These are phyloP conservation scores for Coleophoma eucalyptorum DNA, from an alignment of 2,329 filamentous ascomycete genomes.

Conservation along the genomic window DNA sequence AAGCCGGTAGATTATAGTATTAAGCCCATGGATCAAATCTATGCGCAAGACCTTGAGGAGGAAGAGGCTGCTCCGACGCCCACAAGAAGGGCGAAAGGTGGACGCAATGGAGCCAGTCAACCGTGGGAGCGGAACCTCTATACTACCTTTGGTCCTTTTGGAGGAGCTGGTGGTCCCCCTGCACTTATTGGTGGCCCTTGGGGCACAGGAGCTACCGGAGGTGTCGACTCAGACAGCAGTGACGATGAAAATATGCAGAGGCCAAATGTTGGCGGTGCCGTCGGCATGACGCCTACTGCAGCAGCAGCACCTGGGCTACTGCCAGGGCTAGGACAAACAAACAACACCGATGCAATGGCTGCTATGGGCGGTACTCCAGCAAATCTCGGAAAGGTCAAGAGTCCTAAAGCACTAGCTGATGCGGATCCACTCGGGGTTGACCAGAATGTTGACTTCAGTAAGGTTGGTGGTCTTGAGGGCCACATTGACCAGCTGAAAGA, in stretches of 20 bases:
- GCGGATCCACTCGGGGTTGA: conserved; percentile 94
- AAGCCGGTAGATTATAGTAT: conserved; percentile 84
- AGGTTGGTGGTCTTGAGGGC: conserved; percentile 85
- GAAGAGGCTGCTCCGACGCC: conserved; percentile 65
- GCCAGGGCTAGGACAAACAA: conserved; percentile 45
- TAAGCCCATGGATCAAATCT: conserved; percentile 66
- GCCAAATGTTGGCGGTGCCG: conserved; percentile 56
- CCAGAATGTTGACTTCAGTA: conserved; percentile 86
- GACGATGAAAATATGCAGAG: conserved; percentile 81
- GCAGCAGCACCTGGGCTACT: conserved; percentile 47
- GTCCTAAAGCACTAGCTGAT: conserved; percentile 86
- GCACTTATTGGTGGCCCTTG: conserved; percentile 58
- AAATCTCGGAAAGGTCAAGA: conserved; percentile 90
- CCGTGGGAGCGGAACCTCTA: conserved; percentile 78
- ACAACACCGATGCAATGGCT: conserved; percentile 52
- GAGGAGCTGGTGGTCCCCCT: conserved; percentile 67
- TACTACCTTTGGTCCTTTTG: conserved; percentile 90
- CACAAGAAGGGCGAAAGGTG: conserved; percentile 59
- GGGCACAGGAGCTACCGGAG: conserved; percentile 70
- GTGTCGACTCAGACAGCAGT: conserved; percentile 91
- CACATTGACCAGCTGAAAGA: conserved; percentile 98
- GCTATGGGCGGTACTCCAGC: conserved; percentile 61
- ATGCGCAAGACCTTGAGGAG: conserved; percentile 72
- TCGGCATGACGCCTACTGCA: conserved; percentile 60
- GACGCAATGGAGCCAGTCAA: conserved; percentile 39